Evolutionary conservation across 164 flowering plant genomes (phyloP).

Genomic region (Litsea cubeba): DNA sequence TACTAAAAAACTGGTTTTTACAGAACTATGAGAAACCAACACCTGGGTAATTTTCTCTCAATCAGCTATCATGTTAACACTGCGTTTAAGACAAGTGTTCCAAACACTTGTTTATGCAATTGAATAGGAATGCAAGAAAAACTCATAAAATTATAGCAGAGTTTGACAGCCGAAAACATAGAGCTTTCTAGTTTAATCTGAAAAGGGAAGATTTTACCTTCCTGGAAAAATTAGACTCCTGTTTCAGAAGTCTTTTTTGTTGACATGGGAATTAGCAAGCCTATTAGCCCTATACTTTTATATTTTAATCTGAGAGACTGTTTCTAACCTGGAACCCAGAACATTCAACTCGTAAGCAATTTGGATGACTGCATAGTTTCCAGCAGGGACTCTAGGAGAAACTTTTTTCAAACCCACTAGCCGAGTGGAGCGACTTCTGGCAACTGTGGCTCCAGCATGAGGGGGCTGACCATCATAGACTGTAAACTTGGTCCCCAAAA

Average conservation of each 20-base stretch:
- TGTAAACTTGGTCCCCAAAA: slow-evolving; percentile 70
- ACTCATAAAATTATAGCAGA: background rate
- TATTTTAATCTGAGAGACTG: background rate
- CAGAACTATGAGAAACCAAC: background rate
- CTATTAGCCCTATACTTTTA: background rate
- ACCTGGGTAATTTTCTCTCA: background rate
- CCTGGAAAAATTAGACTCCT: background rate
- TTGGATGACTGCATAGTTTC: slow-evolving; percentile 64
- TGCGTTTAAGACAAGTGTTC: background rate
- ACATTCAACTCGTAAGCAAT: slow-evolving; percentile 71
- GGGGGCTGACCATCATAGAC: slow-evolving; percentile 70
- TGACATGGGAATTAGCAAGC: no score
- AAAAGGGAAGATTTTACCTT: background rate
- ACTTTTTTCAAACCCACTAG: slow-evolving; percentile 57
- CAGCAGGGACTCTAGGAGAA: slow-evolving; percentile 58
- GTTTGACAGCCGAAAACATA: background rate
- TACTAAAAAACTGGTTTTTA: no score
- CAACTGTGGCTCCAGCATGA: slow-evolving; percentile 49
- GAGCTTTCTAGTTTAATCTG: no score
- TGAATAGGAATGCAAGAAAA: no score
- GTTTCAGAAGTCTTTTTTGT: no score
- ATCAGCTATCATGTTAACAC: background rate
- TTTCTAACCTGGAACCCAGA: slow-evolving; percentile 61
- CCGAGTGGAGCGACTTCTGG: slow-evolving; percentile 58
- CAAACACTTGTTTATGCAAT: background rate